These are phyloP conservation scores for Sordariomycetes sp. DNA, from an alignment of 2,329 filamentous ascomycete genomes.

Conservation along the genomic window DNA sequence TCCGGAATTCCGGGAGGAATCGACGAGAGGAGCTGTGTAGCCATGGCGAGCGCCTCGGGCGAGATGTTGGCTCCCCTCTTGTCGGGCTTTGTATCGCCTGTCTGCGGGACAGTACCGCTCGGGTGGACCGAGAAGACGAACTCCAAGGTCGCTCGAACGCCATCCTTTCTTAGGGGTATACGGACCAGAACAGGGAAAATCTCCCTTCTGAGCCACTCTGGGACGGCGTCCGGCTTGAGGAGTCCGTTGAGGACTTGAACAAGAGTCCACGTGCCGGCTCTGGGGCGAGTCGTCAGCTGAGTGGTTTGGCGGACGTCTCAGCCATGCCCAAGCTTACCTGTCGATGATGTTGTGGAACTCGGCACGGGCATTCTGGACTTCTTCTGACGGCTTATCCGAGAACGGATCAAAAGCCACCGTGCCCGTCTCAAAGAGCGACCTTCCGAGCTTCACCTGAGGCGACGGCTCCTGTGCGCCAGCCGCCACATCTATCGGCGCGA, in stretches of 20 bases:
- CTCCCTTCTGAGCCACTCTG: constrained; percentile 43
- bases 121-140: constrained; percentile 60
- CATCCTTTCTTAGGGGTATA: constrained; percentile 47
- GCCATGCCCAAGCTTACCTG: constrained; percentile 22
- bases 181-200: constrained; percentile 44
- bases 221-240: constrained; percentile 45
- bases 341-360: constrained; percentile 20
- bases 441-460: constrained; percentile 11
- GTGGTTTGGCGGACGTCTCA: neutral
- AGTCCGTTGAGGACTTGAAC: constrained; percentile 49
- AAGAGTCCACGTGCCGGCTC: constrained; percentile 32
- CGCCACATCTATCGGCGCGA: neutral
- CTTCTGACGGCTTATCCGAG: constrained; percentile 4
- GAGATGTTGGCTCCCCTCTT: constrained; percentile 51
- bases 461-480: neutral
- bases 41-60: constrained; percentile 52
- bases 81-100: constrained; percentile 22
- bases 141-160: constrained; percentile 55
- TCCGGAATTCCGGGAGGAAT: constrained; percentile 40
- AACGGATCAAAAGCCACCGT: constrained; percentile 35
- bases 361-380: neutral
- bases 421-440: constrained; percentile 23
- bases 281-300: constrained; percentile 11
- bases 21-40: constrained; percentile 45
- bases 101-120: constrained; percentile 20